phyloP scores from a whole-genome alignment of 1,284 basidiomycete genomes.

The Chondrostereum purpureum region DNA sequence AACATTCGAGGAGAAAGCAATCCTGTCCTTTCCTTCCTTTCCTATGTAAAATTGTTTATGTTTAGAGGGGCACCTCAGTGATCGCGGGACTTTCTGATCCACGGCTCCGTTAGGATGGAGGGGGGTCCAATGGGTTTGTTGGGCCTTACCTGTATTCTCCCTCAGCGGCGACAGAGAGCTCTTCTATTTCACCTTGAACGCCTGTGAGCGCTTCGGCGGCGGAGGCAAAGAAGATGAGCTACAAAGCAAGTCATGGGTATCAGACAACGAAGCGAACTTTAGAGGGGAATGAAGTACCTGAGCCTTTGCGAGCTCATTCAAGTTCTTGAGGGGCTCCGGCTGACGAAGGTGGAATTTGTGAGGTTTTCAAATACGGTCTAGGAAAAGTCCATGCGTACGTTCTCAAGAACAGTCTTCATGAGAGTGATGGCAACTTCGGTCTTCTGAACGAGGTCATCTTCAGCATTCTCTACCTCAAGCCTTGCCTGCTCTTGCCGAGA shows the following conservation, averaged over 20 bases:
- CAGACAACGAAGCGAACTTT: too few species aligned
- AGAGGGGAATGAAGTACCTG: conserved; percentile 48
- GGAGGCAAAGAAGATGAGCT: conserved; percentile 79
- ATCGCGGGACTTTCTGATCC: conserved; percentile 70
- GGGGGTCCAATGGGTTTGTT: too few species aligned
- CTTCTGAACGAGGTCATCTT: conserved; percentile 94
- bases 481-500: conserved; percentile 84
- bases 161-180: conserved; percentile 84
- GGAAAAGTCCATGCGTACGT: conserved; percentile 51
- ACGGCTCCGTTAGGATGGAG: too few species aligned
- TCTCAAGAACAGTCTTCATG: conserved; percentile 97
- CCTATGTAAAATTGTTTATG: too few species aligned
- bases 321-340: conserved; percentile 93
- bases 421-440: conserved; percentile 97
- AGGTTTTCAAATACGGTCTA: not conserved
- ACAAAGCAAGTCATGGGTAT: conserved; percentile 12
- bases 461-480: conserved; percentile 89
- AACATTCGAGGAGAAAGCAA: too few species aligned
- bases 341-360: conserved; percentile 24
- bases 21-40: too few species aligned
- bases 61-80: conserved; percentile 48
- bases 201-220: conserved; percentile 81
- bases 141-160: conserved; percentile 75
- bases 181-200: conserved; percentile 86
- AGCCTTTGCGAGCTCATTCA: conserved; percentile 90